phyloP scores from a whole-genome alignment of 768 basidiomycete genomes.

The Gymnopilus dilepis region DNA sequence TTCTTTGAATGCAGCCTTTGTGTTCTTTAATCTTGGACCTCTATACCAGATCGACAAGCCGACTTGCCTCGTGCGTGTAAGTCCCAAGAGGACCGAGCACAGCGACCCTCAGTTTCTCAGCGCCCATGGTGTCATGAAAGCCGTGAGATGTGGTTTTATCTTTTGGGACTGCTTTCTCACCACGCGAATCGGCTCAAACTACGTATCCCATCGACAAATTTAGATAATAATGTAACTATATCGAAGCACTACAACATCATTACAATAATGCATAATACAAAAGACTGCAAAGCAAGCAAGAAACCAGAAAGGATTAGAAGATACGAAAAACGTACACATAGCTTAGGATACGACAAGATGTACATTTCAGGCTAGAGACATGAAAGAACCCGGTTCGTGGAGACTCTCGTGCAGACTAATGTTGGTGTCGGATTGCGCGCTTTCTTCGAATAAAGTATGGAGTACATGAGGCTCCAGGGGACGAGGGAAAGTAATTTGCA shows the following conservation, averaged over 20 bases:
- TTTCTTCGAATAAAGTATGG: slow-evolving; percentile 38
- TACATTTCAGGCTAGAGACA: slow-evolving; percentile 33
- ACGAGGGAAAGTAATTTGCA: slow-evolving; percentile 41
- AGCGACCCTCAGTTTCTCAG: slow-evolving; percentile 42
- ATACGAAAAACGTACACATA: slow-evolving; percentile 1
- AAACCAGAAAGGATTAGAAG: background rate
- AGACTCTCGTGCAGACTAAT: slow-evolving; percentile 38
- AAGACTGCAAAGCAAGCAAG: background rate
- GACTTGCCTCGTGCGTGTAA: slow-evolving; percentile 62
- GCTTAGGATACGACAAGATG: slow-evolving; percentile 4
- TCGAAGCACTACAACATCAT: slow-evolving; percentile 1
- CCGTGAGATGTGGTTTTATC: background rate
- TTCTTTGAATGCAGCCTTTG: slow-evolving; percentile 44
- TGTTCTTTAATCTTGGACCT: background rate
- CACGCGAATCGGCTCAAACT: background rate
- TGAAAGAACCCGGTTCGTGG: slow-evolving; percentile 42
- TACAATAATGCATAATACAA: slow-evolving; percentile 16
- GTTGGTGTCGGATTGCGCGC: slow-evolving; percentile 29
- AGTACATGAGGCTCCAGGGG: slow-evolving; percentile 36
- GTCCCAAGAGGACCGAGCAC: slow-evolving; percentile 75
- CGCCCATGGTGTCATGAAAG: slow-evolving; percentile 15
- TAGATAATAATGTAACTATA: background rate
- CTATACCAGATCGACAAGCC: background rate
- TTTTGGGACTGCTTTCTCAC: background rate
- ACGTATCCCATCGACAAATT: too few species aligned